Conservation (phyloP, 2,329 filamentous ascomycete species). For the Aspergillus novoparasiticus region DNA sequence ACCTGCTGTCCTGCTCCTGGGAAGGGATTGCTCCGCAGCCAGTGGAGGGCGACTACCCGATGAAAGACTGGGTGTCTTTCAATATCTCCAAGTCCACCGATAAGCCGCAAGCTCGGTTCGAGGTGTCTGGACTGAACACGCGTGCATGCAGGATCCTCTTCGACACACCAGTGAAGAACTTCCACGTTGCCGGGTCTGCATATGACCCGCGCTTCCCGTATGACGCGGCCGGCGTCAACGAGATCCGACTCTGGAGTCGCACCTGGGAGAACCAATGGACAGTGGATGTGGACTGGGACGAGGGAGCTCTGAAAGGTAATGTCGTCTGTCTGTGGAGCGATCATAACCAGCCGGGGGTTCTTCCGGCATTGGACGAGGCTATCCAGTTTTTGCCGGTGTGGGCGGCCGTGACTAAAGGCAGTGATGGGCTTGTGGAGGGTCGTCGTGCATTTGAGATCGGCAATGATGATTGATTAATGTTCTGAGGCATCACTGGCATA, state of each 20-base stretch:
- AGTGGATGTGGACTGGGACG: slow-evolving; percentile 27
- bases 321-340: slow-evolving; percentile 88
- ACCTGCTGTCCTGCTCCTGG: slow-evolving; percentile 67
- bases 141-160: slow-evolving; percentile 76
- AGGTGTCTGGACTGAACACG: slow-evolving; percentile 72
- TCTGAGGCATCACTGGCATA: not conserved
- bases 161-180: slow-evolving; percentile 64
- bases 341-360: slow-evolving; percentile 68
- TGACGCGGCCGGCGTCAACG: slow-evolving; percentile 63
- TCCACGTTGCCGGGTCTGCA: slow-evolving; percentile 64
- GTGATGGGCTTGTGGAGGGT: slow-evolving; percentile 80
- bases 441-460: slow-evolving; percentile 66
- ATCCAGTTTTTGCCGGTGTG: slow-evolving; percentile 75
- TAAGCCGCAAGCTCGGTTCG: slow-evolving; percentile 59
- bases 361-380: slow-evolving; percentile 83
- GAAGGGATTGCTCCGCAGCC: slow-evolving; percentile 68
- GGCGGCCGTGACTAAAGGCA: slow-evolving; percentile 74
- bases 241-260: slow-evolving; percentile 79
- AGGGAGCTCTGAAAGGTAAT: slow-evolving; percentile 58
- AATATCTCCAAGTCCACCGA: slow-evolving; percentile 55
- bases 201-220: slow-evolving; percentile 67
- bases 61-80: slow-evolving; percentile 67
- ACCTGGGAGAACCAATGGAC: slow-evolving; percentile 74
- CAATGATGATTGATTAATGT: not conserved
- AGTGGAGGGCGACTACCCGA: slow-evolving; percentile 49